Conservation (phyloP, 805 yeast species). For the Priceomyces castillae region DNA sequence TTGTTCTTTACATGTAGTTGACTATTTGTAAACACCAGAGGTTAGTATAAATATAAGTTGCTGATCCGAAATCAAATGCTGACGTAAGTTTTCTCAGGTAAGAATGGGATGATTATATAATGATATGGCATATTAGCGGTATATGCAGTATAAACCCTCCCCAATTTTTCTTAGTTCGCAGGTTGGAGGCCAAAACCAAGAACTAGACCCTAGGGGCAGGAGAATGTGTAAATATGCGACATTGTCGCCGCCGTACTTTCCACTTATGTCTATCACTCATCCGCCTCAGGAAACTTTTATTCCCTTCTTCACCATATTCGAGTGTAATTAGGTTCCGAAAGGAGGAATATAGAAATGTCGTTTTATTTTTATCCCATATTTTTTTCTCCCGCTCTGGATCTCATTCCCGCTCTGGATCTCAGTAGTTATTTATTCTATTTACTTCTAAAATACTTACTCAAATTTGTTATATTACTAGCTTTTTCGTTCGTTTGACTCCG, state of each 20-base stretch:
- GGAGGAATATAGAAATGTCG: constrained; percentile 2
- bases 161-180: background rate
- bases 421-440: background rate
- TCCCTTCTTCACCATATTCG: background rate
- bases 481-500: constrained; percentile 1
- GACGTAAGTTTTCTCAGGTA: too few species aligned
- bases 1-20: too few species aligned
- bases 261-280: background rate
- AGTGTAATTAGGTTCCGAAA: background rate
- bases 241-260: background rate
- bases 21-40: too few species aligned
- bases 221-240: background rate
- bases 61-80: too few species aligned
- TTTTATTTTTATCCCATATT: constrained; percentile 1
- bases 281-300: background rate
- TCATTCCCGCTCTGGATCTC: constrained; percentile 1
- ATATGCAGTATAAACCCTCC: too few species aligned
- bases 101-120: too few species aligned
- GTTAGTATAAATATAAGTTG: too few species aligned
- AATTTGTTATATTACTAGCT: too few species aligned
- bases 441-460: background rate
- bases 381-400: background rate
- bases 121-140: too few species aligned
- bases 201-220: background rate
- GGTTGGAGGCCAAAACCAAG: background rate